Evolutionary conservation across 352 stramenopile genomes (phyloP).

Genomic region (Globisporangium irregulare): DNA sequence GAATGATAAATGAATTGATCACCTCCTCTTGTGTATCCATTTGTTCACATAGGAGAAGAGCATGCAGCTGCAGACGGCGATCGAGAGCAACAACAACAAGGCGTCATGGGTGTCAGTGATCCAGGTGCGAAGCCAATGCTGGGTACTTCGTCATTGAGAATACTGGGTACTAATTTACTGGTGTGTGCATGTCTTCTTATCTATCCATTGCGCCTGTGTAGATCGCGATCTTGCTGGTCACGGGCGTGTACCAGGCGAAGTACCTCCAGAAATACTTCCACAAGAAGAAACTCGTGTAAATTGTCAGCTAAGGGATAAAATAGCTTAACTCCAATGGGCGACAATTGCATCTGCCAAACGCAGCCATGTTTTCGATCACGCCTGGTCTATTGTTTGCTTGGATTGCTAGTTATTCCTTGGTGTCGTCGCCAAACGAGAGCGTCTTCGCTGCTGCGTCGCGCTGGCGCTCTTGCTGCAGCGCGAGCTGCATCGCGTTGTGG

Average conservation of each 20-base stretch:
- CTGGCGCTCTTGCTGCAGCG: slow-evolving; percentile 61
- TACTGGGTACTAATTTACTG: neutral
- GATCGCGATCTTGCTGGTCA: slow-evolving; percentile 67
- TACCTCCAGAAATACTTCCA: slow-evolving; percentile 81
- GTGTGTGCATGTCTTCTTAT: neutral
- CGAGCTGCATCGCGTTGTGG: slow-evolving; percentile 72
- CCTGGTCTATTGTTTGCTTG: slow-evolving; percentile 1
- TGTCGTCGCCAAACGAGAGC: slow-evolving; percentile 13
- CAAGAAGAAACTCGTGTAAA: slow-evolving; percentile 85
- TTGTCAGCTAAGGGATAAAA: neutral
- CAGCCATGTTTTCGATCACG: neutral
- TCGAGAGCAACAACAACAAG: slow-evolving; percentile 76
- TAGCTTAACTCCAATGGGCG: neutral
- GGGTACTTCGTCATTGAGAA: too few relatives aligned
- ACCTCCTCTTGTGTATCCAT: neutral
- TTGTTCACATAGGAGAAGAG: slow-evolving; percentile 50
- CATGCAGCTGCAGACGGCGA: slow-evolving; percentile 58
- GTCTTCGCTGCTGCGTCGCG: slow-evolving; percentile 22
- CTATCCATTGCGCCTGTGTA: slow-evolving; percentile 15
- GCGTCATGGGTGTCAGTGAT: slow-evolving; percentile 82
- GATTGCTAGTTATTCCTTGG: neutral
- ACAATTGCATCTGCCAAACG: neutral
- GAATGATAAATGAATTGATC: neutral
- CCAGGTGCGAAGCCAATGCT: slow-evolving; percentile 35
- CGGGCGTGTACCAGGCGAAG: slow-evolving; percentile 74